phyloP scores from a whole-genome alignment of 1,139 yeast species.

The Pichia sp. region DNA sequence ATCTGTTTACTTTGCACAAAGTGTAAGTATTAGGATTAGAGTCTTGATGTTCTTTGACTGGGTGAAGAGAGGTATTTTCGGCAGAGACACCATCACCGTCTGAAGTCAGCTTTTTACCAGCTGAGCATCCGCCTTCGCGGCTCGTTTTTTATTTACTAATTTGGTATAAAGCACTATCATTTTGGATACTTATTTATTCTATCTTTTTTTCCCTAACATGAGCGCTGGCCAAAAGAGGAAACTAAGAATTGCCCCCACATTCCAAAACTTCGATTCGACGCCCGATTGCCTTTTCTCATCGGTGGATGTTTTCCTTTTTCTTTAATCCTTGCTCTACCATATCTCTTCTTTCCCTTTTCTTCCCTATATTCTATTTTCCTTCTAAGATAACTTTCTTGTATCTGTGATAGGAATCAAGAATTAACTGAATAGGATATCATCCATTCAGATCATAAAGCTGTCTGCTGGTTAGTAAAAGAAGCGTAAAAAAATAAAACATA shows the following conservation, averaged over 20 bases:
- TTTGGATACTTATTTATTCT: neutral
- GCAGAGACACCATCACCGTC: slow-evolving; percentile 49
- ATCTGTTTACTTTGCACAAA: slow-evolving; percentile 59
- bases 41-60: slow-evolving; percentile 57
- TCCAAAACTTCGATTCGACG: neutral
- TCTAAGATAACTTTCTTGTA: neutral
- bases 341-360: neutral
- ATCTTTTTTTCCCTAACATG: neutral
- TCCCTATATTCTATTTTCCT: neutral
- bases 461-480: neutral
- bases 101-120: slow-evolving; percentile 15
- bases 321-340: neutral
- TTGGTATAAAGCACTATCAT: neutral
- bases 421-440: neutral
- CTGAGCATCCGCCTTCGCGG: slow-evolving; percentile 1
- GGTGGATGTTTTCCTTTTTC: neutral
- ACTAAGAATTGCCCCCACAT: neutral
- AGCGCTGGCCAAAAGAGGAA: neutral
- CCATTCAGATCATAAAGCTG: neutral
- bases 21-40: slow-evolving; percentile 56
- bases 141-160: neutral
- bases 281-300: neutral
- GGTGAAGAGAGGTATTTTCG: slow-evolving; percentile 59
- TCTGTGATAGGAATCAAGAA: too few relatives aligned
- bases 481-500: neutral